Evolutionary conservation across 169 alveolate genomes (phyloP).

Genomic region (Fabrea salina): DNA sequence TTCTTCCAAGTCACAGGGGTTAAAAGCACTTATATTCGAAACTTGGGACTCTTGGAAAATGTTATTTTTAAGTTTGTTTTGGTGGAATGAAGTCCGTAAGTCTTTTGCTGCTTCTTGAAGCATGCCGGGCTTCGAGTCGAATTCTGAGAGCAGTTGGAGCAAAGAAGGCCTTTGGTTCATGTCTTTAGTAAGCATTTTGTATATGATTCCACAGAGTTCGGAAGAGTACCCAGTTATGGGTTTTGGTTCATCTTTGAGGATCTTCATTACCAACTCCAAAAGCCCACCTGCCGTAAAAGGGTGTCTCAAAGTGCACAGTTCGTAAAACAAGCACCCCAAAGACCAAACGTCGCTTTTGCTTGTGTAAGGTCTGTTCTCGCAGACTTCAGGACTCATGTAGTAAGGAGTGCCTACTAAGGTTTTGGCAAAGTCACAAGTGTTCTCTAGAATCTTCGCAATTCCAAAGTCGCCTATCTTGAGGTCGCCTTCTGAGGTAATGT

Average conservation of each 20-base stretch:
- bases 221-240: background rate
- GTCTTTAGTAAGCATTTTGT: background rate
- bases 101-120: no score
- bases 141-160: no score
- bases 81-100: no score
- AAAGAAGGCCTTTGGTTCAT: background rate
- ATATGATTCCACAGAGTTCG: background rate
- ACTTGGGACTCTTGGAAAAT: no score
- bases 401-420: constrained; percentile 92
- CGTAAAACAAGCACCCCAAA: constrained; percentile 77
- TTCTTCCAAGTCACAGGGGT: no score
- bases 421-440: constrained; percentile 74
- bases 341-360: constrained; percentile 78
- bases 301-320: constrained; percentile 64
- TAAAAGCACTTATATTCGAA: no score
- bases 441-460: constrained; percentile 87
- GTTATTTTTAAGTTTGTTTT: no score
- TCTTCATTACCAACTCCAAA: background rate
- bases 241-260: background rate
- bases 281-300: constrained; percentile 62
- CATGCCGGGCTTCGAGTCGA: no score
- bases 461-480: constrained; percentile 93
- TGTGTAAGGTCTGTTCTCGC: constrained; percentile 57
- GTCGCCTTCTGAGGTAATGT: constrained; percentile 53
- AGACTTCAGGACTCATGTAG: constrained; percentile 90